A percentile compares a stretch with the other conserved stretches of the same genome.
phyloP scores from a whole-genome alignment of 2,329 filamentous ascomycete genomes.

The Beauveria australis region DNA sequence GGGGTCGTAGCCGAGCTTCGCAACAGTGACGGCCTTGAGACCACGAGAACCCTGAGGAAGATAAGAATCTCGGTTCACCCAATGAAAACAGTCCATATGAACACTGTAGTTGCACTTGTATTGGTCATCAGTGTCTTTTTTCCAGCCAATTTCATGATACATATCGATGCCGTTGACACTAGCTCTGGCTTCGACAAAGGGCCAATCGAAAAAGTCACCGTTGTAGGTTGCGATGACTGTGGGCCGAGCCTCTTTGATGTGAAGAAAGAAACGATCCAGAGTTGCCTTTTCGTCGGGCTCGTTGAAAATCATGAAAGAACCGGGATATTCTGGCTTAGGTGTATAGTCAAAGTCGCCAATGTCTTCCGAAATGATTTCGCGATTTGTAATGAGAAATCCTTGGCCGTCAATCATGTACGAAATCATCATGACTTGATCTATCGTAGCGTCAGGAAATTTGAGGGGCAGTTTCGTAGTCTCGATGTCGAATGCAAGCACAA shows the following conservation, averaged over 20 bases:
- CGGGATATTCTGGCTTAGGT: slow-evolving; percentile 90
- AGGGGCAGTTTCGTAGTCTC: slow-evolving; percentile 93
- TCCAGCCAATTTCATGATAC: slow-evolving; percentile 97
- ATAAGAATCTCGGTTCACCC: slow-evolving; percentile 98
- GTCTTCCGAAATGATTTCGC: slow-evolving; percentile 95
- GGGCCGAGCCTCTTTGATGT: slow-evolving; percentile 88
- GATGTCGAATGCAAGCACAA: slow-evolving; percentile 99
- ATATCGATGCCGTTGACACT: slow-evolving; percentile 96
- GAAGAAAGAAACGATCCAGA: slow-evolving; percentile 86
- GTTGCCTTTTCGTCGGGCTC: slow-evolving; percentile 85
- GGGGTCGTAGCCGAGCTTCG: slow-evolving; percentile 95
- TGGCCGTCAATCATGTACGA: slow-evolving; percentile 99
- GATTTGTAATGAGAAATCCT: slow-evolving; percentile 94
- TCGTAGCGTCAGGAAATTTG: slow-evolving; percentile 90
- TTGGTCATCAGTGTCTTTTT: slow-evolving; percentile 89
- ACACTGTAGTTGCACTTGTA: slow-evolving; percentile 94
- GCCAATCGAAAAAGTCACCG: slow-evolving; percentile 99
- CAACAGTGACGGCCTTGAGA: slow-evolving; percentile 93
- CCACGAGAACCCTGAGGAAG: slow-evolving; percentile 94
- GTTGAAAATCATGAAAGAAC: slow-evolving; percentile 96
- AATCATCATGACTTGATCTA: slow-evolving; percentile 99
- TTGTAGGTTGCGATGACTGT: slow-evolving; percentile 99
- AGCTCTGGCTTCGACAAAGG: slow-evolving; percentile 88
- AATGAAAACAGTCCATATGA: slow-evolving; percentile 98
- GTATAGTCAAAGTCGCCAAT: slow-evolving; percentile 98